Evolutionary conservation across 2,329 filamentous ascomycete genomes (phyloP), one percentile per base, ranked within the genome.

Genomic region (Botrytis galanthina): DNA sequence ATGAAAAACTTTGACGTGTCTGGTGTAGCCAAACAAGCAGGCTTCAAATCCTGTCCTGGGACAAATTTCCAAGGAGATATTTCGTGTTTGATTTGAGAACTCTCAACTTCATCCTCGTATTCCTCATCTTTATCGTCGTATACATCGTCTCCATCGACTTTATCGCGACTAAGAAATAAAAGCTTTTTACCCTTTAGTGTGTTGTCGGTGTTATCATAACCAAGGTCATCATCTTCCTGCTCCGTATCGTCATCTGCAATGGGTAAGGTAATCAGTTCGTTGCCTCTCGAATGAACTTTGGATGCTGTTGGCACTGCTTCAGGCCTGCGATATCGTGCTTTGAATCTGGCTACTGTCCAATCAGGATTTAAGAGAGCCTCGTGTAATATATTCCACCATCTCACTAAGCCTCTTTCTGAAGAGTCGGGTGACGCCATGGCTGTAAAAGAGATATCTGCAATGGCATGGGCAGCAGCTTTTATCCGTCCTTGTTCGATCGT

Each of bases 1-100:
- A 76, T 35, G 42, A 75, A 76, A n/a, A 73, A 74, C 37, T 75
- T 75, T 4, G 75, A 74, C 10, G 71, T 48, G 18, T 73, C 73
- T 2, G 74, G 74, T 2, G 26, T n/a, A 18, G 54, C 66, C 14
- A 69, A 22, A n/a, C 62, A 29, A 26, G 70, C 61, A 4, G 59
- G 26, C 1, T 51, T 26, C 0, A 75, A 59, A 35, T 73, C 57
- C 7, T 70, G 62, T 59, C 75, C 75, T 37, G 57, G 59, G 1
- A 63, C 29, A 57, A 76, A 75, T 51, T 76, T 42, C 75, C 71
- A 76, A 29, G 14, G 35, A 26, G 35, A 68, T 29, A 22, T 57
- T 10, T 68, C 2, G 20, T 6, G 66, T 20, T 68, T 18, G n/a
- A 16, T 57, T 32, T 42, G 32, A 5, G 35, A 12, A 29, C 16